Evolutionary conservation across 129 eudicot species (phyloP).

Genomic region (Centrapalus pauciflorus): DNA sequence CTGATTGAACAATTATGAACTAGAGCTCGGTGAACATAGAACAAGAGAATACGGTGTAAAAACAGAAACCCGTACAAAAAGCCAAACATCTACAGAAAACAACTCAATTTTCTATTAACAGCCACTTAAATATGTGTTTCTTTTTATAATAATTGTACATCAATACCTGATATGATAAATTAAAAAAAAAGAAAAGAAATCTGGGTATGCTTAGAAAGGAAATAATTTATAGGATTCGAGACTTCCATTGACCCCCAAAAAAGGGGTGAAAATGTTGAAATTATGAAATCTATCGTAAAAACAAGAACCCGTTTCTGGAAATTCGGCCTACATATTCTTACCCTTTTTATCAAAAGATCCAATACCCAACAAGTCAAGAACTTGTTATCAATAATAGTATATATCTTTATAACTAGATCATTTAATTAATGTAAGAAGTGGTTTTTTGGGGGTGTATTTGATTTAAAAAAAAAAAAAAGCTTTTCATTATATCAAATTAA

Average conservation of each 20-base stretch:
- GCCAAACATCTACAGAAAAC: conserved; percentile 14
- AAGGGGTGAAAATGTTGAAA: conserved; percentile 7
- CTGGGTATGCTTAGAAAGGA: conserved; percentile 8
- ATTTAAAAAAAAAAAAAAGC: not conserved
- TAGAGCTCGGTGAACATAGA: conserved; percentile 4
- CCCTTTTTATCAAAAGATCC: conserved; percentile 8
- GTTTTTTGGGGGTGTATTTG: conserved; percentile 1
- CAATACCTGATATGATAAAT: conserved; percentile 3
- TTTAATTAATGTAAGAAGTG: not conserved
- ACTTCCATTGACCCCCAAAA: conserved; percentile 7
- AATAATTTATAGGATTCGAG: not conserved
- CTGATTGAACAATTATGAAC: conserved; percentile 9
- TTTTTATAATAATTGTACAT: conserved; percentile 2
- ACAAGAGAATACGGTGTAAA: not conserved
- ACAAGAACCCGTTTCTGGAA: conserved; percentile 17
- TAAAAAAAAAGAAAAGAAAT: not conserved
- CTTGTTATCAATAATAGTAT: not conserved
- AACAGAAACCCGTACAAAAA: conserved; percentile 2
- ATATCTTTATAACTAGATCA: too few relatives aligned
- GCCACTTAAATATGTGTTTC: conserved; percentile 10
- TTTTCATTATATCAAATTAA: too few relatives aligned
- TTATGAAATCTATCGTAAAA: not conserved
- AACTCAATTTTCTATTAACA: conserved; percentile 6
- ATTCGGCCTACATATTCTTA: not conserved
- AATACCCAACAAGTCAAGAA: conserved; percentile 16